Conservation (phyloP, 495 filamentous ascomycete genomes). For the Usnea hakonensis region DNA sequence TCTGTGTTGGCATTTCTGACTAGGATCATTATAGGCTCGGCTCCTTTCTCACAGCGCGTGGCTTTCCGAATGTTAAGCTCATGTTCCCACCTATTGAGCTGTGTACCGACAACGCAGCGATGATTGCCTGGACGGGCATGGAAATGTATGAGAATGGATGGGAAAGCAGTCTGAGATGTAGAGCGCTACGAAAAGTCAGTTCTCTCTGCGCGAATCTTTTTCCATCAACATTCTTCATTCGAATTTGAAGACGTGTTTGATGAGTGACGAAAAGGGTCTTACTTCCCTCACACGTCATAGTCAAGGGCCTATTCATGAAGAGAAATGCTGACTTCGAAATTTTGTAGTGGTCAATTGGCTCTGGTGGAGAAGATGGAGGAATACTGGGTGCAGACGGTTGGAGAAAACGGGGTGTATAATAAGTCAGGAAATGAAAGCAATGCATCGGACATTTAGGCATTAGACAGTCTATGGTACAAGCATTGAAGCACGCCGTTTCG, state of each 20-base stretch:
- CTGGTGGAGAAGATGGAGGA: constrained; percentile 44
- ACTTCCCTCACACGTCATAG: not conserved
- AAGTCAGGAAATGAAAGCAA: not conserved
- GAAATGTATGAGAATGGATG: constrained; percentile 86
- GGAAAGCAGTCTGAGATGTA: constrained; percentile 49
- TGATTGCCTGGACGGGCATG: constrained; percentile 91
- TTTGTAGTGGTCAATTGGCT: constrained; percentile 65
- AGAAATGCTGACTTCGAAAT: not conserved
- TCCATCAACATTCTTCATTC: not conserved
- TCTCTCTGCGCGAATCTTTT: not conserved
- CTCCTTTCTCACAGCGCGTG: constrained; percentile 52
- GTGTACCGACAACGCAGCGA: constrained; percentile 95
- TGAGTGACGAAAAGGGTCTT: not conserved
- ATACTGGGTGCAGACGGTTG: constrained; percentile 40
- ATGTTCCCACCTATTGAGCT: constrained; percentile 63
- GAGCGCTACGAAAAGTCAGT: constrained; percentile 48
- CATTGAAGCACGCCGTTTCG: not conserved
- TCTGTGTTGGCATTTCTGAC: not conserved
- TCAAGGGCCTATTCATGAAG: not conserved
- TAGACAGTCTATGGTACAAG: not conserved
- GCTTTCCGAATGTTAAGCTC: constrained; percentile 54
- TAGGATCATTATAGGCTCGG: constrained; percentile 34
- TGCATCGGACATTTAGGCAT: not conserved
- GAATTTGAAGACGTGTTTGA: not conserved
- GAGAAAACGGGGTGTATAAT: constrained; percentile 14